A percentile compares a stretch with the other conserved stretches of the same genome.
phyloP scores from a whole-genome alignment of 345 rosid species.

The Gynandropsis gynandra region DNA sequence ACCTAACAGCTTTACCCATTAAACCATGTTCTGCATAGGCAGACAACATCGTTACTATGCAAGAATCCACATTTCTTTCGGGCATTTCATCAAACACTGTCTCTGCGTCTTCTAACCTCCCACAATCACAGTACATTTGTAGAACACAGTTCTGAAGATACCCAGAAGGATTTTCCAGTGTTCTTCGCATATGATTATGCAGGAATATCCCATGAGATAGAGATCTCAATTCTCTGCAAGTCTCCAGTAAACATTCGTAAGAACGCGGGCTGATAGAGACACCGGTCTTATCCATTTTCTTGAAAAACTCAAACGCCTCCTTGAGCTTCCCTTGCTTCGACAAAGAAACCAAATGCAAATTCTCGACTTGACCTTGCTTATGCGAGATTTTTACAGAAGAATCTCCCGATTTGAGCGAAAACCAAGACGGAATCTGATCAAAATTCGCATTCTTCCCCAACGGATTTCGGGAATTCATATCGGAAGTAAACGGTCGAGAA shows the following conservation, averaged over 20 bases:
- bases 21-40: conserved; percentile 37
- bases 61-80: conserved; percentile 37
- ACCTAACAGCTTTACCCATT: conserved; percentile 32
- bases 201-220: conserved; percentile 43
- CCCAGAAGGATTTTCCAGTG: conserved; percentile 27
- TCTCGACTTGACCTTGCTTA: conserved; percentile 44
- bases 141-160: conserved; percentile 41
- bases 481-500: conserved; percentile 8
- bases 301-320: conserved; percentile 53
- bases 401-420: conserved; percentile 39
- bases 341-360: conserved; percentile 45
- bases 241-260: conserved; percentile 39
- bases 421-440: conserved; percentile 46
- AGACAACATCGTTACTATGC: conserved; percentile 39
- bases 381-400: conserved; percentile 26
- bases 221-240: conserved; percentile 36
- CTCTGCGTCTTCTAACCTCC: conserved; percentile 50
- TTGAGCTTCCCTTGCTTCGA: conserved; percentile 51
- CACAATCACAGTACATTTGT: conserved; percentile 44
- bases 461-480: conserved; percentile 14
- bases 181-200: conserved; percentile 31
- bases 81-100: conserved; percentile 54
- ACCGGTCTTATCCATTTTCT: conserved; percentile 46
- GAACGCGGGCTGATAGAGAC: conserved; percentile 34
- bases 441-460: conserved; percentile 32